Conservation (phyloP, 148 eudicot genomes). For the Heliosperma pusillum region DNA sequence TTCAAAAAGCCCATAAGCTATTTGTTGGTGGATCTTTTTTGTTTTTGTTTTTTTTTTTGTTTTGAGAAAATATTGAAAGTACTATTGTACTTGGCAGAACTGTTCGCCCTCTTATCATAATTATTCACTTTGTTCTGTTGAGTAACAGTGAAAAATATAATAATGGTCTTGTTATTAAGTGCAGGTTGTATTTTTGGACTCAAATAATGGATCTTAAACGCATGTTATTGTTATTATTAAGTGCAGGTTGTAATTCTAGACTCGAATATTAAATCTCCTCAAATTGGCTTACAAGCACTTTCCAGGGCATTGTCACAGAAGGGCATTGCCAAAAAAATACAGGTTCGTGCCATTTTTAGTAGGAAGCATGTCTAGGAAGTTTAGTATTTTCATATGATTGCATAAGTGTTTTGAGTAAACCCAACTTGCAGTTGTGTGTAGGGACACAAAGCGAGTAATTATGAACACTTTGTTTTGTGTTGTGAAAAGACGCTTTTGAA, state of each 20-base stretch:
- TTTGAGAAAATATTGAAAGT: background rate
- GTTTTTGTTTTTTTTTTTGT: background rate
- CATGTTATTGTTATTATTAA: no score
- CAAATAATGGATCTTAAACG: constrained; percentile 40
- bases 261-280: constrained; percentile 74
- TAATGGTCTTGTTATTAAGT: constrained; percentile 19
- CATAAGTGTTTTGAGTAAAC: background rate
- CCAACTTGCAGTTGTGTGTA: background rate
- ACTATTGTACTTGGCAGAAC: background rate
- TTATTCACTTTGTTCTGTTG: background rate
- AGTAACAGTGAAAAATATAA: background rate
- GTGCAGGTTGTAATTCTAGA: constrained; percentile 84
- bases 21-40: background rate
- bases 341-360: constrained; percentile 47
- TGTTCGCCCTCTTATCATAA: background rate
- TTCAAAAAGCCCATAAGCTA: no score
- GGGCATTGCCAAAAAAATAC: constrained; percentile 87
- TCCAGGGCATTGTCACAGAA: constrained; percentile 81
- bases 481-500: background rate
- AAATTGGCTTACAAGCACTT: constrained; percentile 82
- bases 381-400: background rate
- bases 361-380: background rate
- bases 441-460: background rate
- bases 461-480: background rate
- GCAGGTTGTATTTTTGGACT: constrained; percentile 88